Conservation (phyloP, 768 basidiomycete genomes). For the Vishniacozyma victoriae region DNA sequence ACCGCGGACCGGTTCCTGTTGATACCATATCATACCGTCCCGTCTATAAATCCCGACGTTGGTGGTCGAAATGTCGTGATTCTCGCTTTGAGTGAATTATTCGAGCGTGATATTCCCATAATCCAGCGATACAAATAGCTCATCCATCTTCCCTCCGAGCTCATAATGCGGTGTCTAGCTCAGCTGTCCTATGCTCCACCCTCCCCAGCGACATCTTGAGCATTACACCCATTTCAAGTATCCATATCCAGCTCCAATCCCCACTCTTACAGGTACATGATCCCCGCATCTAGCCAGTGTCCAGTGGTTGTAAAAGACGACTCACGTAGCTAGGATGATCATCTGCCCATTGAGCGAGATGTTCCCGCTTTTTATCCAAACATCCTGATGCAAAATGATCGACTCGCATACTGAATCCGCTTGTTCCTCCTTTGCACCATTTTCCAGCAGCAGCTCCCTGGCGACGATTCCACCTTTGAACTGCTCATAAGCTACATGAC, state of each 20-base stretch:
- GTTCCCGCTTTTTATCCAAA: slow-evolving; percentile 6
- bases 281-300: no score
- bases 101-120: slow-evolving; percentile 14
- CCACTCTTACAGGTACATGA: background rate
- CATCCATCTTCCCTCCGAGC: no score
- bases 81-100: no score
- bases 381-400: slow-evolving; percentile 25
- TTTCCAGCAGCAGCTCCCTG: background rate
- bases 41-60: no score
- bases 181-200: no score
- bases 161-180: no score
- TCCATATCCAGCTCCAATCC: background rate
- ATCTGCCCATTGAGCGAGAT: slow-evolving; percentile 2
- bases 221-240: background rate
- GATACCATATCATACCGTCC: no score
- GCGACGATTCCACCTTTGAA: slow-evolving; percentile 4
- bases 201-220: no score
- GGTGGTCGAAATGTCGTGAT: no score
- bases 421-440: slow-evolving; percentile 8
- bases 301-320: background rate
- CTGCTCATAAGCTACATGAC: background rate
- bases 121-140: no score
- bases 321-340: slow-evolving; percentile 6
- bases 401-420: slow-evolving; percentile 21
- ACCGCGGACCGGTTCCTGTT: no score